Evolutionary conservation across 805 yeast genomes (phyloP), one percentile per base, ranked within the genome.

Genomic region (Pichia scutulata): DNA sequence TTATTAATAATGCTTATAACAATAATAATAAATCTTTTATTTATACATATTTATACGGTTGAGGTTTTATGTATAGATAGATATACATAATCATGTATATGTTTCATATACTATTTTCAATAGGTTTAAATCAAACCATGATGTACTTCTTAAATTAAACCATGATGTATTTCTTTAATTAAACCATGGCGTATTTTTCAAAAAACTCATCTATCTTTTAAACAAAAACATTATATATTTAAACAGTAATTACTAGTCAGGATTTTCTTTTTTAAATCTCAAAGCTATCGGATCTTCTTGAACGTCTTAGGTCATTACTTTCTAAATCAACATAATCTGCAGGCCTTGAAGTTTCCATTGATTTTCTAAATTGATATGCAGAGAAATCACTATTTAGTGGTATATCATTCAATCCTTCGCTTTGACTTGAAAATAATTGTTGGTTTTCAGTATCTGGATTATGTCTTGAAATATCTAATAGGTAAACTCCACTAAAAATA

Each of bases 381-480:
- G 90, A 89, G 41, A 88, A 81, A 14, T 90, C 92, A 52, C 84
- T 84, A 63, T 89, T 96, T 73, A 89, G 69, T 28, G 96, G 96
- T 62, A 80, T 85, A 70, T 73, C 89, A 37, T 57, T 59, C 23
- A 64, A 53, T 52, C 76, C 86, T 61, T 76, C 84, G 70, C 72
- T 77, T 49, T 70, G 57, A 19, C 65, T 54, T 19, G 72, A 67
- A 58, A 73, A 73, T 45, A 74, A 65, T 44, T 69, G 68, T 50
- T 72, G 76, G 39, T 42, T 43, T 25, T 72, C 76, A 4, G 57
- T 53, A 43, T 78, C 79, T 49, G 77, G 78, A 53, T 73, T 77
- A 64, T 81, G 79, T 61, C 95, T 77, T 2, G 93, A 78, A 42
- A 89, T 78, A 67, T 89, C 89, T 60, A 89, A 75, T 52, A 89